Percentiles rank a stretch among this genome's conserved stretches.
These are phyloP conservation scores for Cordyceps cateniannulata DNA, from an alignment of 2,329 filamentous ascomycete genomes.

Conservation along the genomic window DNA sequence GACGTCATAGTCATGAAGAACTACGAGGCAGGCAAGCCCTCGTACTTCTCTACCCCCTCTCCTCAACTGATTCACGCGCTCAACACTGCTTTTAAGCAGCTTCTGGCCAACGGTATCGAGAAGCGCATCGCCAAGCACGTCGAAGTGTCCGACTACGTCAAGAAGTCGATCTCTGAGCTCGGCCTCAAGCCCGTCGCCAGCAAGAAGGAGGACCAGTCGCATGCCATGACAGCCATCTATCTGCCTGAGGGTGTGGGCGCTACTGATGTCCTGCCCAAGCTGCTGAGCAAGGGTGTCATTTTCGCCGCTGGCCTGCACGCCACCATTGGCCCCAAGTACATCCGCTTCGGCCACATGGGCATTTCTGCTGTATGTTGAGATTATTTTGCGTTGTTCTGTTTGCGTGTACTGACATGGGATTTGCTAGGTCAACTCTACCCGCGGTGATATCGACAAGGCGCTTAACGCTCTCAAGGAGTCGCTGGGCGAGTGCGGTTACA, in stretches of 20 bases:
- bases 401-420: slow-evolving; percentile 17
- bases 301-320: slow-evolving; percentile 96
- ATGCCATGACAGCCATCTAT: slow-evolving; percentile 97
- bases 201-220: slow-evolving; percentile 85
- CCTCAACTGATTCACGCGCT: slow-evolving; percentile 91
- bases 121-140: slow-evolving; percentile 80
- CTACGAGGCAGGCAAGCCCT: slow-evolving; percentile 95
- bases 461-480: slow-evolving; percentile 70
- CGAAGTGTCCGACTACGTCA: slow-evolving; percentile 75
- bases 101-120: slow-evolving; percentile 70
- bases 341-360: slow-evolving; percentile 97
- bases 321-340: slow-evolving; percentile 88
- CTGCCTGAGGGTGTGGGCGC: slow-evolving; percentile 78
- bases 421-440: slow-evolving; percentile 58
- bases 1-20: slow-evolving; percentile 77
- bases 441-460: slow-evolving; percentile 79
- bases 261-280: slow-evolving; percentile 75
- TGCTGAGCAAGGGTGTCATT: slow-evolving; percentile 81
- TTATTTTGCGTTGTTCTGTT: background rate
- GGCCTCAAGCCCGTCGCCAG: slow-evolving; percentile 82
- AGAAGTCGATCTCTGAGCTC: slow-evolving; percentile 71
- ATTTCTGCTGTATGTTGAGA: slow-evolving; percentile 64
- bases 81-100: slow-evolving; percentile 81
- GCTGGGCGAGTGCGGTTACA: slow-evolving; percentile 65
- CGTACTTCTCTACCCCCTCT: slow-evolving; percentile 95